Base-by-base conservation (phyloP, 1,139 yeast species). In the Candida glucosophila region DNA sequence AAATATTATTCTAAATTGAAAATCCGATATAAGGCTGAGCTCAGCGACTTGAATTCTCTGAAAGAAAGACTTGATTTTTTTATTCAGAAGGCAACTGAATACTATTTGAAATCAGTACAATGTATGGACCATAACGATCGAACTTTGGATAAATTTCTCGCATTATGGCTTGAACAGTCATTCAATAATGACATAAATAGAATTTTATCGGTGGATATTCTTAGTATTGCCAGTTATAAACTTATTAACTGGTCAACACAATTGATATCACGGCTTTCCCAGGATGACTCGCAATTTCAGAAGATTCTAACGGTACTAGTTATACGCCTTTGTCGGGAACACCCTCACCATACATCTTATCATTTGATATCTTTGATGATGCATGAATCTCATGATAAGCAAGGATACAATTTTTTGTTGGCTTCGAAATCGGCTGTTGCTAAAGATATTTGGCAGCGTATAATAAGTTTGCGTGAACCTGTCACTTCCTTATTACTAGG, bases 221-320 rank as follows among this genome's bases (percentile, higher is more conserved):
- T 46, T 2, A 29, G 30, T 0, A 53, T 83, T 16, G 79, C 93
- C 0, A 59, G 69, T 12, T 58, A 61, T 40, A 76, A 76, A 39
- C 68, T 85, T 29, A 61, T 83, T 4, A 72, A 85, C 0, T 86
- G 96, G 95, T 62, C 78, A 23, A 77, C 82, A 31, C 98, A 90
- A 45, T 60, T 90, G 23, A 66, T 83, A 4, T 83, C 97, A 0
- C 62, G 94, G 30, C 49, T 88, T 13, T 57, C 74, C 1, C 51
- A 51, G 19, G 79, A 71, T 13, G 31, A 40, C 0, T 43, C 63
- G 5, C 40, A 32, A 1, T 86, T 85, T 40, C 95, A 85, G 41
- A 38, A 33, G 1, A 46, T 68, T 0, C 52, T 90, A 21, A 66
- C 65, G 22, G 36, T 41, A 1, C 47, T 86, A 5, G 53, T 88